Percentiles rank a stretch among this genome's conserved stretches.
Evolutionary conservation across 257 asterid species (phyloP).

Genomic region (Marsdenia floribunda): DNA sequence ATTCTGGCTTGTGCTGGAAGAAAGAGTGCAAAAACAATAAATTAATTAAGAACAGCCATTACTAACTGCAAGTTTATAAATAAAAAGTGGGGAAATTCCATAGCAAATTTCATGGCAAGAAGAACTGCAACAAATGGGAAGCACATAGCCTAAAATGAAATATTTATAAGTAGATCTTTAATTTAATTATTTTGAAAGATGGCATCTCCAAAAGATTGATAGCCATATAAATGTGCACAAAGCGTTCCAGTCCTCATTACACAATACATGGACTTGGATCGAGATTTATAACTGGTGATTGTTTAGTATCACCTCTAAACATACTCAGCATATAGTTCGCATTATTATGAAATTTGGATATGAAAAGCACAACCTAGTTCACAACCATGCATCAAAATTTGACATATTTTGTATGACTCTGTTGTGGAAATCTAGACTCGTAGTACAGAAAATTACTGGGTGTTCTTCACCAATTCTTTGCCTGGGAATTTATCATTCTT

Average conservation of each 20-base stretch:
- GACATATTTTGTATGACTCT: background rate
- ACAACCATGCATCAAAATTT: background rate
- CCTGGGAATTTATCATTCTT: background rate
- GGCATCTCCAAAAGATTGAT: background rate
- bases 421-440: background rate
- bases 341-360: background rate
- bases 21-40: constrained; percentile 19
- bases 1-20: constrained; percentile 75
- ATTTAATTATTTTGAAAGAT: background rate
- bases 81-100: background rate
- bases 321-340: background rate
- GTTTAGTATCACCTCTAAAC: background rate
- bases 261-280: background rate
- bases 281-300: background rate
- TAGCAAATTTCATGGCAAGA: background rate
- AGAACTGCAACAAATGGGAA: background rate
- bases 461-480: background rate
- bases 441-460: background rate
- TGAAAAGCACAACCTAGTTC: background rate
- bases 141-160: too few species aligned
- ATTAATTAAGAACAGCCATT: background rate
- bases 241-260: background rate
- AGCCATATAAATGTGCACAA: background rate
- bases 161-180: background rate
- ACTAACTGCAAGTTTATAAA: background rate